phyloP scores from a whole-genome alignment of 2,329 filamentous ascomycete genomes.

The Verticillium tricorpus region DNA sequence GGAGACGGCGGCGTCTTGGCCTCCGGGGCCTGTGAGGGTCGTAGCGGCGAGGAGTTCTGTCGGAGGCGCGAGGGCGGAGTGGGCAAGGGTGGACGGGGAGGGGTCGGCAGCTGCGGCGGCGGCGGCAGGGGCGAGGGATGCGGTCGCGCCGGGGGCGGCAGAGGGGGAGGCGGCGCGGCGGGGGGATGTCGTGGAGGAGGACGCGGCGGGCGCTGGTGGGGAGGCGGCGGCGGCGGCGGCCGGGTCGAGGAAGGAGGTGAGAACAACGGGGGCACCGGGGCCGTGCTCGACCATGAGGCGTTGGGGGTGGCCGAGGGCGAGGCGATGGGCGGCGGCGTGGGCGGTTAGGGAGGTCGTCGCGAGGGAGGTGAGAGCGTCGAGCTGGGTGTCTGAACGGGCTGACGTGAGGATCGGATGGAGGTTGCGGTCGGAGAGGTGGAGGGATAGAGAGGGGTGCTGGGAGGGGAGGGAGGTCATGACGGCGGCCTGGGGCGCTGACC shows the following conservation, averaged over 20 bases:
- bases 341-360: conserved; percentile 48
- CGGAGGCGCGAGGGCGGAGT: conserved; percentile 1
- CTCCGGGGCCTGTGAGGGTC: background rate
- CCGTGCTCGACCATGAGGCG: conserved; percentile 56
- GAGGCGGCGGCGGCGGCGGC: conserved; percentile 7
- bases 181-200: conserved; percentile 3
- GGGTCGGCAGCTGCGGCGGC: background rate
- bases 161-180: conserved; percentile 1
- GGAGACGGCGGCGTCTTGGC: background rate
- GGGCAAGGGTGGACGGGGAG: conserved; percentile 3
- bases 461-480: conserved; percentile 38
- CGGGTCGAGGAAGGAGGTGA: conserved; percentile 43
- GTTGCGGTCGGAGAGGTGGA: conserved; percentile 53
- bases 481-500: background rate
- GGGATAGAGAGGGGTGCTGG: conserved; percentile 45
- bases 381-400: conserved; percentile 36
- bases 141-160: background rate
- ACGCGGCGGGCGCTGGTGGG: background rate
- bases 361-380: conserved; percentile 47
- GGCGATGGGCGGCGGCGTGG: conserved; percentile 46
- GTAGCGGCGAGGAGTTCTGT: background rate
- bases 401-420: conserved; percentile 55
- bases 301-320: conserved; percentile 48
- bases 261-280: conserved; percentile 33
- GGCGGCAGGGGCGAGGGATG: background rate